These are phyloP conservation scores for Maudiozyma serrabonitensis DNA, from an alignment of 805 yeast genomes.

Conservation along the genomic window DNA sequence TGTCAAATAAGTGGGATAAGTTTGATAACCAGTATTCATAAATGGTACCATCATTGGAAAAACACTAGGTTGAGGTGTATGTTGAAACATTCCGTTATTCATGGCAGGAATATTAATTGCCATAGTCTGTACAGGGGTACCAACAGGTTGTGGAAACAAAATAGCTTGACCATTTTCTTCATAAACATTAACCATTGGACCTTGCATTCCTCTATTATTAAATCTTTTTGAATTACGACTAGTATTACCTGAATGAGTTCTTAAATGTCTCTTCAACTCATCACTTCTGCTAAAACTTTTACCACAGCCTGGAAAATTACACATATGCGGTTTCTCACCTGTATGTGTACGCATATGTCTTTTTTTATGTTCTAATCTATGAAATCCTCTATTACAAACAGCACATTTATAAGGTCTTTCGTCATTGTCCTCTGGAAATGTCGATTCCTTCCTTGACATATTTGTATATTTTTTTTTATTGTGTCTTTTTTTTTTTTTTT, in stretches of 20 bases:
- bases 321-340: conserved; percentile 84
- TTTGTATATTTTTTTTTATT: background rate
- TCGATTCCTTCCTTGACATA: conserved; percentile 1
- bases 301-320: conserved; percentile 75
- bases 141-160: conserved; percentile 1
- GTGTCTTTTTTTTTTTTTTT: background rate
- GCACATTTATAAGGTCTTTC: conserved; percentile 77
- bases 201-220: background rate
- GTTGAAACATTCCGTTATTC: background rate
- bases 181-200: background rate
- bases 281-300: conserved; percentile 75
- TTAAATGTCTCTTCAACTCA: conserved; percentile 75
- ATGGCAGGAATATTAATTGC: conserved; percentile 2
- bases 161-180: conserved; percentile 1
- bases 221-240: conserved; percentile 4
- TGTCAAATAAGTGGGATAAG: conserved; percentile 1
- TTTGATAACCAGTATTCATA: conserved; percentile 1
- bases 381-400: conserved; percentile 76
- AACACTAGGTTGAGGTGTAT: background rate
- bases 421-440: conserved; percentile 9
- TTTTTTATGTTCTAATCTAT: conserved; percentile 82
- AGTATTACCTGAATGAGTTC: conserved; percentile 46
- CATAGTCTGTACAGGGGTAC: conserved; percentile 1
- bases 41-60: conserved; percentile 4
- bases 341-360: conserved; percentile 89